Evolutionary conservation across 257 asterid species (phyloP).

Genomic region (Leptodermis oblonga): DNA sequence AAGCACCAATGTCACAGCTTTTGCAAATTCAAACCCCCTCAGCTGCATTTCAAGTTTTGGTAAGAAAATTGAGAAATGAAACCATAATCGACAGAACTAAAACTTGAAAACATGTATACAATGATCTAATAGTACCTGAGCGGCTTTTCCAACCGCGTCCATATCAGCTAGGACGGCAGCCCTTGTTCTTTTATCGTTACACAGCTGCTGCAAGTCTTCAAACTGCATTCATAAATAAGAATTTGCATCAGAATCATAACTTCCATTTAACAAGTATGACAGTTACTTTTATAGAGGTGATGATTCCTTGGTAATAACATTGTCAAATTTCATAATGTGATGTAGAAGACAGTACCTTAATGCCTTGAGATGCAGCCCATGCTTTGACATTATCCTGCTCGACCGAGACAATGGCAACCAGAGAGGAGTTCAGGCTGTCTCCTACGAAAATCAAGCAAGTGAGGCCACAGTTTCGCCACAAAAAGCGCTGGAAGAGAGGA

Average conservation of each 20-base stretch:
- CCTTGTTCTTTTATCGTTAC: constrained; percentile 47
- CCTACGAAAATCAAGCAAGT: constrained; percentile 32
- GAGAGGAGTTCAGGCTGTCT: constrained; percentile 58
- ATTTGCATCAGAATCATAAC: constrained; percentile 1
- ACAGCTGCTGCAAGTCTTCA: constrained; percentile 41
- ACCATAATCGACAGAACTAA: background rate
- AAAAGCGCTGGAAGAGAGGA: background rate
- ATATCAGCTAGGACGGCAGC: constrained; percentile 65
- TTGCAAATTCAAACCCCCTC: constrained; percentile 74
- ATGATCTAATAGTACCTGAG: constrained; percentile 43
- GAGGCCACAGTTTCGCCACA: background rate
- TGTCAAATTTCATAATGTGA: background rate
- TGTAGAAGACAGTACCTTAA: constrained; percentile 36
- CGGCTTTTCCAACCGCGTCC: constrained; percentile 62
- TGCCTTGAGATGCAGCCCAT: constrained; percentile 61
- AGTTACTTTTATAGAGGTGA: too few species aligned
- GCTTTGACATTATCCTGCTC: constrained; percentile 57
- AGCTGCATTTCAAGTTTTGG: constrained; percentile 36
- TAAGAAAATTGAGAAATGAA: background rate
- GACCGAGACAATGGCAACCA: constrained; percentile 56
- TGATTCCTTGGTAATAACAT: too few species aligned
- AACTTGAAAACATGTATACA: background rate
- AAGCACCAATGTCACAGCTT: constrained; percentile 54
- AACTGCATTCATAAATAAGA: constrained; percentile 30
- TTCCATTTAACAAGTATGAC: too few species aligned